Evolutionary conservation across 345 rosid genomes (phyloP), one percentile per base, ranked within the genome.

Genomic region (Eutrema japonicum): DNA sequence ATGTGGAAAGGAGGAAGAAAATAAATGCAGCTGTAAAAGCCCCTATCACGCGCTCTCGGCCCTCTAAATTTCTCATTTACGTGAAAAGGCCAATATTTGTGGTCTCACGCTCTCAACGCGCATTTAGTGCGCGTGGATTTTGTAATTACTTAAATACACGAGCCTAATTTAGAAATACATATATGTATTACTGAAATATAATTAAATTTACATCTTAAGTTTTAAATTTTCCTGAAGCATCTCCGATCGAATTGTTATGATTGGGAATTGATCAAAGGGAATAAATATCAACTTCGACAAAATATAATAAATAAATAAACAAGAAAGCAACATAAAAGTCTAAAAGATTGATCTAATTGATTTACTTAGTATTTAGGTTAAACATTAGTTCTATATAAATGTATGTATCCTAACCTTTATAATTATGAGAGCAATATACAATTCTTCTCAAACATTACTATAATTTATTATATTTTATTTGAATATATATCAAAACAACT

Each of bases 51-150:
- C 74, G 68, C 67, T 29, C 38, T 38, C 6, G 32, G 42, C 3
- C 49, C 4, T 16, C 40, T 27, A 41, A 14, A 1, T 10, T 71
- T 60, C 13, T 36, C 0, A 5, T 32, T 30, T 50, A 42, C 16
- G 41, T 35, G 5, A 18, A 61, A 12, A 12, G 14, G 36, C 76
- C 67, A 59, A 52, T 40, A 3, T 49, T 8, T 11, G 70, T 35
- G 57, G 46, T 35, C 2, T 10, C 32, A 65, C 69, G 70, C 67
- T 13, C 22, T 43, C 7, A 62, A 62, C 66, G 66, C 57, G 33
- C 45, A 0, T 3, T 10, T 6, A 14, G 0, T 67, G 64, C 64
- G 45, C 11, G 26, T 68, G 43, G 32, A 4, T 2, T 49, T 45
- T 43, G 6, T 62, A 8, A 7, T 30, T 8, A 8, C 22, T 13